These are phyloP conservation scores for Favolaschia claudopus DNA, from an alignment of 768 basidiomycete species.

Conservation along the genomic window DNA sequence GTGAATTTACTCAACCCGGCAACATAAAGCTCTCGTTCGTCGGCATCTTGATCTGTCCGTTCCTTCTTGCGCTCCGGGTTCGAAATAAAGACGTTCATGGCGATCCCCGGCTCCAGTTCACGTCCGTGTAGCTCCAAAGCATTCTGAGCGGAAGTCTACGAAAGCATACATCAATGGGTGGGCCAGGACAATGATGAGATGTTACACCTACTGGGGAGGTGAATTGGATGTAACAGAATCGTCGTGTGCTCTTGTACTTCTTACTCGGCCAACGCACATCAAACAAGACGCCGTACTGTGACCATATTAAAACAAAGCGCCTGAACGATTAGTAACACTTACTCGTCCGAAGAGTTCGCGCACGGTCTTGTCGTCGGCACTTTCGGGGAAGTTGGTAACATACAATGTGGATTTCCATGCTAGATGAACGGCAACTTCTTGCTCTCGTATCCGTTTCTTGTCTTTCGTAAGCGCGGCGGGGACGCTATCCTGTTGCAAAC, in stretches of 20 bases:
- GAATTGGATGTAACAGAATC: slow-evolving; percentile 96
- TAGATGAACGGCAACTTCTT: slow-evolving; percentile 85
- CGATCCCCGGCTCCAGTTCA: slow-evolving; percentile 73
- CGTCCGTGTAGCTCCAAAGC: slow-evolving; percentile 83
- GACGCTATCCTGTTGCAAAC: slow-evolving; percentile 68
- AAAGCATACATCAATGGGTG: background rate
- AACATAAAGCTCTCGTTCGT: slow-evolving; percentile 87
- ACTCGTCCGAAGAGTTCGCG: slow-evolving; percentile 84
- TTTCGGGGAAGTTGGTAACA: slow-evolving; percentile 94
- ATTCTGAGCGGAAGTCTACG: slow-evolving; percentile 69
- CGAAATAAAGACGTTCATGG: slow-evolving; percentile 83
- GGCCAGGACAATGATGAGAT: background rate
- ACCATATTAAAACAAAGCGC: slow-evolving; percentile 9
- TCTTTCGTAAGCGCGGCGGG: slow-evolving; percentile 93
- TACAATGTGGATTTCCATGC: slow-evolving; percentile 96
- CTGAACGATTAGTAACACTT: slow-evolving; percentile 22
- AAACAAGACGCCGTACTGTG: slow-evolving; percentile 87
- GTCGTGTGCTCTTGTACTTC: slow-evolving; percentile 88
- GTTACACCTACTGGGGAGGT: slow-evolving; percentile 74
- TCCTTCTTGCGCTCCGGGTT: slow-evolving; percentile 91
- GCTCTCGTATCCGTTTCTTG: slow-evolving; percentile 82
- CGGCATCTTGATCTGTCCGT: slow-evolving; percentile 86
- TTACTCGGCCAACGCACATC: slow-evolving; percentile 99
- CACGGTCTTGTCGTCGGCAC: slow-evolving; percentile 78
- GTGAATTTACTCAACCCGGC: slow-evolving; percentile 84